A percentile compares a stretch with the other conserved stretches of the same genome.
These are phyloP conservation scores for Heracleum sosnowskyi DNA, from an alignment of 129 eudicot species.

Conservation along the genomic window DNA sequence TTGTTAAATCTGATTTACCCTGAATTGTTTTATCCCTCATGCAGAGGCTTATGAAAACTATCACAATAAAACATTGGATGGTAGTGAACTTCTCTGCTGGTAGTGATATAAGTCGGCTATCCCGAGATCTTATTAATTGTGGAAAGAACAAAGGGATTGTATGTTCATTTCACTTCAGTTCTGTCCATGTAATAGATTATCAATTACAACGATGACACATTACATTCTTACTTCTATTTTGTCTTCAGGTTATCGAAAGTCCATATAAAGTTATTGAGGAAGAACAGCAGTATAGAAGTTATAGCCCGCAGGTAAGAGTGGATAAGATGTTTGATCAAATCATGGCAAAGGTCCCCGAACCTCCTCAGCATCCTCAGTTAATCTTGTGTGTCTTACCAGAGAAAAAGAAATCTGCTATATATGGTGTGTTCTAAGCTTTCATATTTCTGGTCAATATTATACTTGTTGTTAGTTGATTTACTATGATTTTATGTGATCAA, in stretches of 20 bases:
- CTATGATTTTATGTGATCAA: constrained; percentile 1
- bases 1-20: neutral
- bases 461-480: neutral
- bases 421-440: constrained; percentile 37
- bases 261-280: constrained; percentile 76
- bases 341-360: constrained; percentile 48
- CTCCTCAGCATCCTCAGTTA: constrained; percentile 63
- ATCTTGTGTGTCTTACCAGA: constrained; percentile 84
- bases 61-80: constrained; percentile 54
- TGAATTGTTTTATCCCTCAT: constrained; percentile 7
- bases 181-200: neutral
- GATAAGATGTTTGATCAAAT: constrained; percentile 78
- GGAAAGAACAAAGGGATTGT: constrained; percentile 85
- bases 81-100: constrained; percentile 80
- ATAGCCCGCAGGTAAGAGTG: constrained; percentile 57
- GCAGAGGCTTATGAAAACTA: constrained; percentile 55
- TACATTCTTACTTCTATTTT: constrained; percentile 10
- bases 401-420: constrained; percentile 58
- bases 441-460: neutral
- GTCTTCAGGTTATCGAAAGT: constrained; percentile 55
- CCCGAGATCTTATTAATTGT: constrained; percentile 59
- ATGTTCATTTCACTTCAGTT: constrained; percentile 23
- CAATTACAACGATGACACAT: neutral
- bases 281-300: constrained; percentile 44
- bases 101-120: constrained; percentile 68